Conservation (phyloP, 169 alveolate genomes). For the Eimeria tenella region DNA sequence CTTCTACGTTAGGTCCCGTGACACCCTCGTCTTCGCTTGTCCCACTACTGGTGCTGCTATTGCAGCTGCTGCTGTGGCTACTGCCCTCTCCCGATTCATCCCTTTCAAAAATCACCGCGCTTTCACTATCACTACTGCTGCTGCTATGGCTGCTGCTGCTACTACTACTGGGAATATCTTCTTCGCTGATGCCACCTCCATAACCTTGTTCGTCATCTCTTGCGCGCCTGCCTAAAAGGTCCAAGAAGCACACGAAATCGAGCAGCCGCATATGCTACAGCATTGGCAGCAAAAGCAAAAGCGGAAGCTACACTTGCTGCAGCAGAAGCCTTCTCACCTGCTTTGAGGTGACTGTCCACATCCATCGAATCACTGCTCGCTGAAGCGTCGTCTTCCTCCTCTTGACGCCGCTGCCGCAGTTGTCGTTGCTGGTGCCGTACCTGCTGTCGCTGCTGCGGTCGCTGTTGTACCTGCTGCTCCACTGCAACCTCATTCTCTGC, state of each 20-base stretch:
- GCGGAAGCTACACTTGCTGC: slow-evolving; percentile 34
- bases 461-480: slow-evolving; percentile 24
- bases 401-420: slow-evolving; percentile 1
- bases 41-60: slow-evolving; percentile 48
- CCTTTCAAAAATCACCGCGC: slow-evolving; percentile 37
- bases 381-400: slow-evolving; percentile 28
- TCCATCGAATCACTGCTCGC: slow-evolving; percentile 52
- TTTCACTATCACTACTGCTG: slow-evolving; percentile 23
- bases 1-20: not conserved
- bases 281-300: not conserved
- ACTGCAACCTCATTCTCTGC: slow-evolving; percentile 16
- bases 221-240: slow-evolving; percentile 26
- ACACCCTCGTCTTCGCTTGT: slow-evolving; percentile 44
- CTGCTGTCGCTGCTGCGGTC: slow-evolving; percentile 19
- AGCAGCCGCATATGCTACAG: not conserved
- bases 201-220: slow-evolving; percentile 1
- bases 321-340: not conserved
- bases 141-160: slow-evolving; percentile 55
- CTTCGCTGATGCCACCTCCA: slow-evolving; percentile 42
- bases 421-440: slow-evolving; percentile 29
- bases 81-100: slow-evolving; percentile 14
- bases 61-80: slow-evolving; percentile 49
- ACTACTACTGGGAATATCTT: slow-evolving; percentile 52
- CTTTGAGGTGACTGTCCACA: slow-evolving; percentile 27
- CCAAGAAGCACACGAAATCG: not conserved